Base-by-base conservation (phyloP, 2,329 filamentous ascomycete species). In the Exophiala xenobiotica region DNA sequence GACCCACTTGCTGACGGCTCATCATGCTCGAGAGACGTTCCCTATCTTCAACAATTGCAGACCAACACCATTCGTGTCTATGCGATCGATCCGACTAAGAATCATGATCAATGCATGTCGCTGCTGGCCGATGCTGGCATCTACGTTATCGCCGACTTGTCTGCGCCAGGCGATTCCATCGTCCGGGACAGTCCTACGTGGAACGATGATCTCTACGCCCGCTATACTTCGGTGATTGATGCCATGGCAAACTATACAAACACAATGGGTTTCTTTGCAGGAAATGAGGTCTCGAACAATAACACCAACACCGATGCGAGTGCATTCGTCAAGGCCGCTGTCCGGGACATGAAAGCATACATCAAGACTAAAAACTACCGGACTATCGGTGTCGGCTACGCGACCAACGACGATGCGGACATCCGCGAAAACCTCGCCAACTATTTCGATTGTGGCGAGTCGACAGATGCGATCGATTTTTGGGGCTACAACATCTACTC, bases 401-500 rank as follows among this genome's bases (percentile, higher is more conserved):
- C 93, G 61, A 93, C 93, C 72, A 93, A 95, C 72, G 93, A 97
- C 63, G 91, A 96, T 70, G 80, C 83, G 33, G 79, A 82, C 18
- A 95, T 96, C 63, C 88, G 93, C 70, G 78, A 78, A 60, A 78
- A 90, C 65, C 83, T 97, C 66, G 88, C 90, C 62, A 76, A 90
- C 68, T 99, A 95, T 81, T 96, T 99, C 77, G 91, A 96, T 79
- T 99, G 93, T 68, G 88, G 91, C 50, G 71, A 82, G 55, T 68
- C 77, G 26, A 74, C 77, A 6, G 72, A 74, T 66, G 71, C 87
- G 55, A 96, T 97, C 61, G 93, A 99, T 74, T 97, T 95, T 79
- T 99, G 91, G 88, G 93, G 93, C 53, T 97, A 97, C 86, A 99
- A 99, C 80, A 96, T 97, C 75, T 99, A 99, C 81, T 95, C 91